phyloP scores from a whole-genome alignment of 2,329 filamentous ascomycete genomes.

The Colletotrichum neosansevieriae region DNA sequence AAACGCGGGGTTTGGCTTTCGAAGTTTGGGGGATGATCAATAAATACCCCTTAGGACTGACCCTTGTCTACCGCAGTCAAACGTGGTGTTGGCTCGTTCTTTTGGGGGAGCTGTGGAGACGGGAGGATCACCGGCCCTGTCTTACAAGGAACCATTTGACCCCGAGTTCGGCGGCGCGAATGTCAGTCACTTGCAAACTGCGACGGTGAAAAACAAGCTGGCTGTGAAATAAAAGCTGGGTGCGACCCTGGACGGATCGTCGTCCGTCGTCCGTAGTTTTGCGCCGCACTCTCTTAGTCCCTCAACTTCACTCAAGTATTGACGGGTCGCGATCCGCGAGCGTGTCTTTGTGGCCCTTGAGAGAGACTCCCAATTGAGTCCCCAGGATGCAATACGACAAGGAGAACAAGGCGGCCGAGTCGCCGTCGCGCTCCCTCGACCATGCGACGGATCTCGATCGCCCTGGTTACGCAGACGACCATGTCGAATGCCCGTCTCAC shows the following conservation, averaged over 20 bases:
- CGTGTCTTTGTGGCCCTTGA: neutral
- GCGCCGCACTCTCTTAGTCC: neutral
- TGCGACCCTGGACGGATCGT: constrained; percentile 20
- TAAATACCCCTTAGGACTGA: constrained; percentile 7
- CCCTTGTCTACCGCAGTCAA: constrained; percentile 3
- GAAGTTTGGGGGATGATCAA: constrained; percentile 23
- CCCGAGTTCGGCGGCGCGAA: constrained; percentile 25
- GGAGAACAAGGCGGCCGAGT: constrained; percentile 25
- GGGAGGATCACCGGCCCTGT: constrained; percentile 35
- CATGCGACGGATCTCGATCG: constrained; percentile 34
- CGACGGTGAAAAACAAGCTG: neutral
- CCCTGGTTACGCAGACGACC: constrained; percentile 19
- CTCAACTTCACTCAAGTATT: no score
- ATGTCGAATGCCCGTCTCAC: constrained; percentile 59
- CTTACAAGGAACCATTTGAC: constrained; percentile 13
- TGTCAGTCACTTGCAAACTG: neutral
- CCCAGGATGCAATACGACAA: constrained; percentile 33
- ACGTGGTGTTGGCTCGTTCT: constrained; percentile 19
- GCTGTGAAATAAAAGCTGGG: constrained; percentile 35
- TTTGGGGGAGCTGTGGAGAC: constrained; percentile 23
- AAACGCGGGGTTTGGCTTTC: constrained; percentile 35
- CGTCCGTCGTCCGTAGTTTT: neutral
- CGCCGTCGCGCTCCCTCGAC: constrained; percentile 33
- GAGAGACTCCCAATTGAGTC: constrained; percentile 4
- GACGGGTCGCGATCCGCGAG: constrained; percentile 3